Base-by-base conservation (phyloP, 495 filamentous ascomycete genomes). In the Penicillium alfredii region DNA sequence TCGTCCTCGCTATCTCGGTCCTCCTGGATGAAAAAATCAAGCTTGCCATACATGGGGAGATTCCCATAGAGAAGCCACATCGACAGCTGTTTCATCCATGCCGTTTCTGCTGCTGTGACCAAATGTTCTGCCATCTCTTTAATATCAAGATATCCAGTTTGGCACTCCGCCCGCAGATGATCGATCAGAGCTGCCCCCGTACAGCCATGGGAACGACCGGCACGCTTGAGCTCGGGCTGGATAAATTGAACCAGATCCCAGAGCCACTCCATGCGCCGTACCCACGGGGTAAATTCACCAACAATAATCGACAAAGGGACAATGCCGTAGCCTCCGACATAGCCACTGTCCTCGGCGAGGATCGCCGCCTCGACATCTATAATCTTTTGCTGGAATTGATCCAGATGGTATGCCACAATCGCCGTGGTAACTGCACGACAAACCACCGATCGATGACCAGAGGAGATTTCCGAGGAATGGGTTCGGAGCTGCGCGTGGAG, bases 1-100 rank as follows among this genome's bases (percentile, higher is more conserved):
- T 71, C 45, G 27, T 68, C 35, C 36, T 69, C 58, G 4, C 45
- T 48, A 6, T 48, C 45, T 4, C 45, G 36, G 25, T 67, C 71
- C 39, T 70, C 52, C 19, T 72, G 69, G 24, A 95, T 78, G 55
- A 89, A 94, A 53, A 96, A 96, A 58, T 96, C 92, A 1, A 68
- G 62, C 4, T 66, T 73, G 4, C 83, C 86, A 48, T 82, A 80
- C 31, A 66, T 61, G 0, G 92, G 88, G 41, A 93, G 62, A 27
- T 81, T 76, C 4, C 92, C 92, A 56, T 94, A 93, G 8, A 96
- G 58, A 4, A 95, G 66, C 90, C 90, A 98, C 35, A 83, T 82
- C 2, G 86, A 82, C 5, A 89, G 64, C 56, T 94, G 87, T 53
- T 85, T 82, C 59, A 98, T 68, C 92, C 92, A 98, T 8, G 88